Evolutionary conservation across 495 filamentous ascomycete species (phyloP), one percentile per base, ranked within the genome.

Genomic region (Penicillium fimorum): DNA sequence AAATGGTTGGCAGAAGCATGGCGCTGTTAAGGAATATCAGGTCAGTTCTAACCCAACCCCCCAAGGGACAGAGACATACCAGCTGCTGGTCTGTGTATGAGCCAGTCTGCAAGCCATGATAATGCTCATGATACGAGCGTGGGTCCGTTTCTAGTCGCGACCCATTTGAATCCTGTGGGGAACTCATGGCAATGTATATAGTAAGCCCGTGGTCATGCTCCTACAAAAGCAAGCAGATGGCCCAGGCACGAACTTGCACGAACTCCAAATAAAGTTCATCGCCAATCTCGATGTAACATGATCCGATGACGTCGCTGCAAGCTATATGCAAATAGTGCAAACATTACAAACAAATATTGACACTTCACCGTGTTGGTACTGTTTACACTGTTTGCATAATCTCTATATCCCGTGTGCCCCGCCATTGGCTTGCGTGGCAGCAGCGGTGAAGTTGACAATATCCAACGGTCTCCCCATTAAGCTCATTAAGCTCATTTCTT

Each of bases 1-100:
- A 88, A 64, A 61, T 88, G 85, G 45, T 80, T 75, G 18, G 85
- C 77, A 47, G 79, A 84, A 27, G 84, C 79, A 76, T 88, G 82
- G 61, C 79, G 75, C 84, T 87, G 57, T 56, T 10, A 9, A 45
- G 47, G 15, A 17, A 32, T 15, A 57, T 3, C 11, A 29, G 24
- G 50, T 59, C 35, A 59, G 25, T 37, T 22, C 2, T n/a, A 15
- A 25, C 13, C 38, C 32, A 49, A 46, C 7, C 1, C 1, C 7
- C n/a, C 7, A 15, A 25, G 11, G 27, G n/a, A 29, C 1, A 15
- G 8, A 46, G 38, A 47, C 59, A 42, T 75, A 85, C 83, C 69
- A 87, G 65, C 56, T 82, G 77, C 48, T 81, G 73, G 12, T 76
- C 76, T 27, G 81, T 84, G 57, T 81, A 81, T 17, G 78, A 82